These are phyloP conservation scores for Marsdenia floribunda DNA, from an alignment of 257 asterid species.

Conservation along the genomic window DNA sequence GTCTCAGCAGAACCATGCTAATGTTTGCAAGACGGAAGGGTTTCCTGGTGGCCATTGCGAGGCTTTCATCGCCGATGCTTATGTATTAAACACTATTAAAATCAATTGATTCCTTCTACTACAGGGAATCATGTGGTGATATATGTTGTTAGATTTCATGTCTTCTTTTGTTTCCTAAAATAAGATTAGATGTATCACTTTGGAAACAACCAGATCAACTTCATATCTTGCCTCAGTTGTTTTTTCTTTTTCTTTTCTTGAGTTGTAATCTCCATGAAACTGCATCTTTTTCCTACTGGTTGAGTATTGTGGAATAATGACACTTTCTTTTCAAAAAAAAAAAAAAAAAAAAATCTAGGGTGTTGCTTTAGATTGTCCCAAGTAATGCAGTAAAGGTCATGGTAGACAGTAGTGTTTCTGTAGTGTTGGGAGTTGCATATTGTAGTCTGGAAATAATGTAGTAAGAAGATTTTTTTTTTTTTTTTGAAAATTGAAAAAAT, in stretches of 20 bases:
- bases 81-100: constrained; percentile 50
- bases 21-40: constrained; percentile 64
- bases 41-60: constrained; percentile 62
- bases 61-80: constrained; percentile 76
- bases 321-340: constrained; percentile 25
- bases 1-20: constrained; percentile 36
- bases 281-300: neutral
- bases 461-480: too few species aligned
- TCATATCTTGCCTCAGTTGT: neutral
- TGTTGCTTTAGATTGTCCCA: constrained; percentile 90
- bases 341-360: too few species aligned
- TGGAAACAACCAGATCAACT: neutral
- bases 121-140: too few species aligned
- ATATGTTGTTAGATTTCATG: too few species aligned
- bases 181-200: too few species aligned
- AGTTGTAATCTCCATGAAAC: neutral
- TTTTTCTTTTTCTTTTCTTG: neutral
- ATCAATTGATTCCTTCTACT: too few species aligned
- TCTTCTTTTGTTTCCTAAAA: neutral
- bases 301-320: too few species aligned
- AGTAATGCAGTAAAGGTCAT: constrained; percentile 74
- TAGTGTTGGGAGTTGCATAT: constrained; percentile 62
- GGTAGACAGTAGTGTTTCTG: constrained; percentile 63
- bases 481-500: too few species aligned
- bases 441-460: constrained; percentile 59